These are phyloP conservation scores for Ephemerocybe angulata DNA, from an alignment of 768 basidiomycete genomes.

Conservation along the genomic window DNA sequence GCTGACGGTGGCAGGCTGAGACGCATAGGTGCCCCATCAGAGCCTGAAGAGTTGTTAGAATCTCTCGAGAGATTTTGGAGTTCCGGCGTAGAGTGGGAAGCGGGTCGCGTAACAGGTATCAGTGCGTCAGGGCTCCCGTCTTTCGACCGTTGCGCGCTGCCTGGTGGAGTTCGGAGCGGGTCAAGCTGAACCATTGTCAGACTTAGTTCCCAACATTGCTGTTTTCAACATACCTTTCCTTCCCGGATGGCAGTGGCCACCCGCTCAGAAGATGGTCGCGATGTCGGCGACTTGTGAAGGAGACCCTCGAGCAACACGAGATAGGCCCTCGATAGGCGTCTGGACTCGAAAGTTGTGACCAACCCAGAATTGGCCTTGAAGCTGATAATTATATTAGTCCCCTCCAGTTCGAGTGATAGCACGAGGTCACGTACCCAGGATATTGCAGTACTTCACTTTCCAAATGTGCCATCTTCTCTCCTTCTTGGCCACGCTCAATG, in stretches of 20 bases:
- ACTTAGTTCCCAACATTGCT: not conserved
- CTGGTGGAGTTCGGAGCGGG: slow-evolving; percentile 12
- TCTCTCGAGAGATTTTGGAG: not conserved
- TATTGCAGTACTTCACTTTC: slow-evolving; percentile 74
- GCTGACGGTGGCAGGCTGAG: slow-evolving; percentile 8
- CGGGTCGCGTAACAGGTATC: not conserved
- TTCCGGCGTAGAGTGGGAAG: not conserved
- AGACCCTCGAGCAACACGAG: slow-evolving; percentile 72
- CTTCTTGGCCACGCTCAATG: slow-evolving; percentile 33
- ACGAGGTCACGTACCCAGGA: slow-evolving; percentile 51
- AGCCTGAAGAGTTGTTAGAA: not conserved
- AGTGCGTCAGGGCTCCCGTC: slow-evolving; percentile 3
- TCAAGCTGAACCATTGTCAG: slow-evolving; percentile 10
- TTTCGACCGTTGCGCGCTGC: not conserved
- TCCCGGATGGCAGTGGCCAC: slow-evolving; percentile 66
- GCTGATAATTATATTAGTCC: slow-evolving; percentile 20
- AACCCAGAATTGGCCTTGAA: slow-evolving; percentile 52
- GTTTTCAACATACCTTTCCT: slow-evolving; percentile 65
- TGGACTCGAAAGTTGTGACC: slow-evolving; percentile 55
- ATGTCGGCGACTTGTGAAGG: slow-evolving; percentile 53
- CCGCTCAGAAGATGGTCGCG: slow-evolving; percentile 70
- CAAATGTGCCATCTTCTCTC: slow-evolving; percentile 63
- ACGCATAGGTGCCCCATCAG: no score
- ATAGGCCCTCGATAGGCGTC: slow-evolving; percentile 70
- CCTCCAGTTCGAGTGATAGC: not conserved